Evolutionary conservation across 768 basidiomycete genomes (phyloP).

Genomic region (Rubroboletus pulcherrimus): DNA sequence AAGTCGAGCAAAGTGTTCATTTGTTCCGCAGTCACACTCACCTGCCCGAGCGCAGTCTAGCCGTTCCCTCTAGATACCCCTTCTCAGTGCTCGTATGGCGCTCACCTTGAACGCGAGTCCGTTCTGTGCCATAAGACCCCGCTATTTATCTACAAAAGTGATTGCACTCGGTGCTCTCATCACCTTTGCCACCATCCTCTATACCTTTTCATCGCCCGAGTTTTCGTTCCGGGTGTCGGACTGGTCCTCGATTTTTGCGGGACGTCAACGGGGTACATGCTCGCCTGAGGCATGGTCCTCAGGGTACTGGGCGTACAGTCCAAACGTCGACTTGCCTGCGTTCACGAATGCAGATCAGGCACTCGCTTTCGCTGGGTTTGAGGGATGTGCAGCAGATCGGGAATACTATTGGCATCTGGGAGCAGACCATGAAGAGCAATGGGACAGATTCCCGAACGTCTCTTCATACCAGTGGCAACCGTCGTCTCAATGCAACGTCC

Average conservation of each 20-base stretch:
- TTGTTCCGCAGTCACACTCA: neutral
- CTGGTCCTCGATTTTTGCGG: slow-evolving; percentile 27
- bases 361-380: slow-evolving; percentile 50
- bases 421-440: slow-evolving; percentile 44
- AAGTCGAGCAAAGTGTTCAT: neutral
- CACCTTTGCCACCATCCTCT: slow-evolving; percentile 27
- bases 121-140: slow-evolving; percentile 18
- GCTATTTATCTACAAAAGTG: slow-evolving; percentile 21
- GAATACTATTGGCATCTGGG: slow-evolving; percentile 65
- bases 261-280: slow-evolving; percentile 30
- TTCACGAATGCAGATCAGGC: slow-evolving; percentile 43
- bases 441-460: slow-evolving; percentile 50
- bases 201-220: slow-evolving; percentile 26
- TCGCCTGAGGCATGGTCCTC: slow-evolving; percentile 33
- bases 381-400: slow-evolving; percentile 59
- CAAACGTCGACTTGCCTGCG: slow-evolving; percentile 31
- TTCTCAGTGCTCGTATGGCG: slow-evolving; percentile 1
- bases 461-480: slow-evolving; percentile 55
- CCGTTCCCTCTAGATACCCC: neutral
- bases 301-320: slow-evolving; percentile 42
- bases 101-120: neutral
- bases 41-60: neutral
- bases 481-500: slow-evolving; percentile 40
- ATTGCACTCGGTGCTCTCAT: slow-evolving; percentile 26
- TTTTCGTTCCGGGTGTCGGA: slow-evolving; percentile 10